Conservation (phyloP, 78 protist genomes). For the Dictyostelium brefeldianum region DNA sequence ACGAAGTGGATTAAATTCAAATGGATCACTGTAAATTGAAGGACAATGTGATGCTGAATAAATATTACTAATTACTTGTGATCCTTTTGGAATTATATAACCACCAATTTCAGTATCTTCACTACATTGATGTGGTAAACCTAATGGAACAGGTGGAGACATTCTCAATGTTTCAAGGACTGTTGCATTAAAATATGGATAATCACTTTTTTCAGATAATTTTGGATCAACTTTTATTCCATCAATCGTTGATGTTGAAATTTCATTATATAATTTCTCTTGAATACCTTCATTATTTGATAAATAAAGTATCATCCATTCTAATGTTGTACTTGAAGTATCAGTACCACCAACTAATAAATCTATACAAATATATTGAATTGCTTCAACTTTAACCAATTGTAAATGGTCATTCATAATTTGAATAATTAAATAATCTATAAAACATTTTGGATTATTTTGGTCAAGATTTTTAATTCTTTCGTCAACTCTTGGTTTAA, state of each 20-base stretch:
- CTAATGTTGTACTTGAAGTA: conserved; percentile 31
- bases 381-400: neutral
- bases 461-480: neutral
- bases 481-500: conserved; percentile 15
- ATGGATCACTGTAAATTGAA: conserved; percentile 14
- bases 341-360: conserved; percentile 72
- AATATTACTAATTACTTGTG: conserved; percentile 4
- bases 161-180: conserved; percentile 16
- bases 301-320: conserved; percentile 42
- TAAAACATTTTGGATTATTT: conserved; percentile 58
- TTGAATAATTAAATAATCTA: conserved; percentile 43
- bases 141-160: conserved; percentile 39
- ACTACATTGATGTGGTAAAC: conserved; percentile 8
- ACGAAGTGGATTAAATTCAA: conserved; percentile 48
- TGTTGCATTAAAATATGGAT: conserved; percentile 25
- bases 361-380: conserved; percentile 43
- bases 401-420: neutral
- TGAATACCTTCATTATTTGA: conserved; percentile 32
- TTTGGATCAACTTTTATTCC: too few species aligned
- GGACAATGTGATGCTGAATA: conserved; percentile 5
- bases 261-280: conserved; percentile 46
- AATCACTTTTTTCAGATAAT: neutral
- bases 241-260: neutral
- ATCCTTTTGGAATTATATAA: conserved; percentile 52
- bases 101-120: conserved; percentile 39